Base-by-base conservation (phyloP, 371 early-diverging fungal genomes). In the Coemansia sp. region DNA sequence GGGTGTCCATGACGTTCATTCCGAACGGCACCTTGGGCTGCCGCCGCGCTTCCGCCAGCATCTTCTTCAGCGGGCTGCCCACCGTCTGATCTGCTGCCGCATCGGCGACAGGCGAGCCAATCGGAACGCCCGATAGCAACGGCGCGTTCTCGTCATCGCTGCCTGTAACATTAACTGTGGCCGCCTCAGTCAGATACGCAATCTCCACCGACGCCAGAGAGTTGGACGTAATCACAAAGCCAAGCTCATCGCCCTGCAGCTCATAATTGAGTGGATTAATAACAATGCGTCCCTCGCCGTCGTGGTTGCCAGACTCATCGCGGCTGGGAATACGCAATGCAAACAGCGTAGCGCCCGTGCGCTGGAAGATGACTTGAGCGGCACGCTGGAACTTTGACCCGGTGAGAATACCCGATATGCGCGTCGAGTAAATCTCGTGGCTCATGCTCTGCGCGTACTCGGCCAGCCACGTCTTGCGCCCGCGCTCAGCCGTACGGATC, bases 381-480 rank as follows among this genome's bases (percentile, higher is more conserved):
- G 80, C 87, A 17, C 76, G 67, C 32, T 67, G 58, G 70, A 90
- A 90, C 32, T 65, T 65, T n/a, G 49, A 24, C n/a, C 87, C 87
- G 2, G 61, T 62, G 56, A 84, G 82, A 1, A 66, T 46, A 1
- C 80, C 52, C 12, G 87, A 80, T 11, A 90, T 63, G n/a, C 54
- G 62, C 3, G 82, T 82, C 2, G 85, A 65, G 67, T 90, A 90
- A 48, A 90, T 83, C 62, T 89, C 90, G 57, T 86, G 85, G 32
- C 73, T 70, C 41, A 85, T 80, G 17, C 90, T 88, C 21, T 66
- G 61, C 7, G 86, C 73, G 61, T 88, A 90, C 71, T 88, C 88
- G 58, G 82, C 68, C 26, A 88, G 67, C 84, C 87, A 85, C 24
- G 58, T 44, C 56, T 71, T 73, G 56, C 56, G 58, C 23, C 69